A percentile compares a stretch with the other conserved stretches of the same genome.
Evolutionary conservation across 225 moss, liverwort and hornwort species (phyloP).

Genomic region (Marchantia paleacea): DNA sequence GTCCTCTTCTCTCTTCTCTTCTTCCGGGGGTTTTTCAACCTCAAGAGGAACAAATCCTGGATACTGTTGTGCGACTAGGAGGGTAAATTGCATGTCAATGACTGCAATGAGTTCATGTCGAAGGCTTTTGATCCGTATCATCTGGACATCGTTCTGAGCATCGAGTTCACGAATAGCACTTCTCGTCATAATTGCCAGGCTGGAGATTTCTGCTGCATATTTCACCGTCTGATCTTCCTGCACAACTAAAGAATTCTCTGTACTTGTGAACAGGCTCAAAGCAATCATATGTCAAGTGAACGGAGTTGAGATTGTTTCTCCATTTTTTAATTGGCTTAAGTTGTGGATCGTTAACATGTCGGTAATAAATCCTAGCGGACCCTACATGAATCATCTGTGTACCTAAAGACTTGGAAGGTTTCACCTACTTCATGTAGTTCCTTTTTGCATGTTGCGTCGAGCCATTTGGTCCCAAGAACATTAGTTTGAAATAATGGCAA

Average conservation of each 20-base stretch:
- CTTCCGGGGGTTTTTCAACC: slow-evolving; percentile 50
- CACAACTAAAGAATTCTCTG: neutral
- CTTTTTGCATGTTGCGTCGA: no score
- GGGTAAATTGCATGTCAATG: slow-evolving; percentile 70
- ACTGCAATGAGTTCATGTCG: slow-evolving; percentile 79
- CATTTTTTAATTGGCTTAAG: no score
- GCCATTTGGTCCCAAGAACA: no score
- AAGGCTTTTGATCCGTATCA: slow-evolving; percentile 83
- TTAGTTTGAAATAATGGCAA: no score
- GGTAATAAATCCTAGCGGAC: no score
- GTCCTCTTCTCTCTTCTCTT: slow-evolving; percentile 38
- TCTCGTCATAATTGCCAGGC: slow-evolving; percentile 66
- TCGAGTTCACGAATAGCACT: slow-evolving; percentile 80
- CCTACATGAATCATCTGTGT: no score
- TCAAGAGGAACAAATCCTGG: slow-evolving; percentile 56
- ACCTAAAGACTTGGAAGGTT: no score
- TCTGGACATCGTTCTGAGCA: slow-evolving; percentile 66
- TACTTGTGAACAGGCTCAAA: neutral
- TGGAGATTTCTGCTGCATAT: slow-evolving; percentile 68
- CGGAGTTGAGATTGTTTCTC: neutral
- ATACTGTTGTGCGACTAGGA: slow-evolving; percentile 77
- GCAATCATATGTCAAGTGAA: neutral
- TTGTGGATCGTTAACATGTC: no score
- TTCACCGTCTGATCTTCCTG: slow-evolving; percentile 64
- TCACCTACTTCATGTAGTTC: no score